Evolutionary conservation across 2,329 filamentous ascomycete species (phyloP), one percentile per base, ranked within the genome.

Genomic region (Colletotrichum caudatum): DNA sequence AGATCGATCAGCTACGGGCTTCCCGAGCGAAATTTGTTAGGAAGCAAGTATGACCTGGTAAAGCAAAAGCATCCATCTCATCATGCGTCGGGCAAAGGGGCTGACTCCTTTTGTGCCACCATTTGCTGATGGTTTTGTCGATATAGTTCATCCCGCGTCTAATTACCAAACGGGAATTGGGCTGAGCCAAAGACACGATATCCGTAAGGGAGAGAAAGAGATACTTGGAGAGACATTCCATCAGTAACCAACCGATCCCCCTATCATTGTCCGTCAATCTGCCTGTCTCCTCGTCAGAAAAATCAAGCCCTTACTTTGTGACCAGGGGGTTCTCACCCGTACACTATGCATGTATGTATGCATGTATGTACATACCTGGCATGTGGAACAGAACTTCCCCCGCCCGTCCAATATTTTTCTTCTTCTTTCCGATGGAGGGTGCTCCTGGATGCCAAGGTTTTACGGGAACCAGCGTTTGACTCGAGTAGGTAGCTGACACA

Each of bases 41-140:
- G n/a, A 37, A 23, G 26, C n/a, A 48, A 48, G 59, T 26, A 37
- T 46, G 14, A 44, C 8, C 16, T 2, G 20, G 39, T 16, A 41
- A 23, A 46, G 18, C n/a, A n/a, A n/a, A 20, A 44, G 41, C 41
- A 44, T 20, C 41, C 41, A 44, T 20, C 41, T 44, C 14, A n/a
- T 29, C 18, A n/a, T 29, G 58, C 29, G 14, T 37, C 29, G 54
- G 51, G 48, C 46, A 51, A 51, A 62, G 53, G 41, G 3, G 50
- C 64, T 50, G 53, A 46, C 53, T 53, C 64, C 57, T 63, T 71
- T 67, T 62, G 64, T 68, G 58, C 66, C 51, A 71, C 60, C 58
- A 58, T 63, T 63, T 68, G 64, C 46, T 33, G 12, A 50, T n/a
- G 53, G 26, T 16, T 37, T 50, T 37, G 12, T 29, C 44, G 16